Evolutionary conservation across 495 filamentous ascomycete species (phyloP), one percentile per base, ranked within the genome.

Genomic region (Tuber indicum): DNA sequence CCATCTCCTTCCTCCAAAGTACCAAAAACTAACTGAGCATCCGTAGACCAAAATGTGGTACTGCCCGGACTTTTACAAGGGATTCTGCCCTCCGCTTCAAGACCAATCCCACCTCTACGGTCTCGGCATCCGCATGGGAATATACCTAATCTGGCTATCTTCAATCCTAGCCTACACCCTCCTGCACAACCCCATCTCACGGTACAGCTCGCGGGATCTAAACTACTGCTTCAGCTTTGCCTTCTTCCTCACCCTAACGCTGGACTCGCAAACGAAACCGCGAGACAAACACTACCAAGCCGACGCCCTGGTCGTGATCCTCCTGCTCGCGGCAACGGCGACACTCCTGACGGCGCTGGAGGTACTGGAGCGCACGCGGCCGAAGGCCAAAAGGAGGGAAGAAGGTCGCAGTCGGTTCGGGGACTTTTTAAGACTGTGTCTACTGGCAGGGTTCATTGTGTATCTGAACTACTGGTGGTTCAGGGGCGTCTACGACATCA

Each of bases 71-170:
- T 66, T 66, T 21, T 66, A 66, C 58, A 26, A 32, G 17, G 58
- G 58, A n/a, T 66, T 66, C 26, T 66, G 58, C 58, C 58, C 58
- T 12, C 58, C 58, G 58, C 58, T 66, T 10, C 58, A 66, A 8
- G 58, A 66, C 58, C 58, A 66, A 66, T 12, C n/a, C 58, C 58
- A 66, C 0, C 58, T 66, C 17, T 86, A 83, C 42, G 85, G 85
- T 0, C 78, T 85, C 49, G 85, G 85, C 5, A 85, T 86, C 17
- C 84, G 85, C 16, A 79, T 86, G 14, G 85, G 85, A 43, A 83
- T 86, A 72, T 86, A 86, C 72, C 74, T 85, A 1, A 85, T 86
- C 74, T 82, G 78, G 70, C 49, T 85, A 10, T 78, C 85, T 41
- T 76, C 78, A 10, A 75, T 78, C 6, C n/a, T 80, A 16, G 77